phyloP scores from a whole-genome alignment of 2,329 filamentous ascomycete genomes.

The Cladosporium colombiae region DNA sequence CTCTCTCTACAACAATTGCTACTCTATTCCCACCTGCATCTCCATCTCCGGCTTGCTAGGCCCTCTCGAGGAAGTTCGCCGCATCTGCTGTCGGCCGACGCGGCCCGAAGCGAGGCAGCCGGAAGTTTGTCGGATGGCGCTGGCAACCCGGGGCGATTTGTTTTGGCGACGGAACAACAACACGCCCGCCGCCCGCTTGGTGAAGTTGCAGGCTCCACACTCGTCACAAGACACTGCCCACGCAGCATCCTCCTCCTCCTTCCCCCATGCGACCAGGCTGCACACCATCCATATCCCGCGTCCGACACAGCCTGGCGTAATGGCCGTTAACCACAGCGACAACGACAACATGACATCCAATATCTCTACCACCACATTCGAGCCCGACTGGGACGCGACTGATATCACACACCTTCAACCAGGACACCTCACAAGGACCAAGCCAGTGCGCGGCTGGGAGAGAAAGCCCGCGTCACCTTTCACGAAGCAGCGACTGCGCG shows the following conservation, averaged over 20 bases:
- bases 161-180: not conserved
- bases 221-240: constrained; percentile 14
- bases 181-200: not conserved
- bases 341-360: constrained; percentile 11
- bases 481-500: constrained; percentile 36
- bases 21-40: not conserved
- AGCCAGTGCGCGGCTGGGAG: constrained; percentile 52
- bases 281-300: not conserved
- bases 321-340: constrained; percentile 4
- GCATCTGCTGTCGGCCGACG: not conserved
- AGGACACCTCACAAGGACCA: constrained; percentile 42
- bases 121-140: not conserved
- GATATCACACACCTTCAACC: constrained; percentile 46
- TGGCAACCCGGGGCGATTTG: not conserved
- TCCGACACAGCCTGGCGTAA: constrained; percentile 1
- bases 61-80: constrained; percentile 3
- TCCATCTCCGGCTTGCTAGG: not conserved
- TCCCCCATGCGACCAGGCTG: constrained; percentile 14
- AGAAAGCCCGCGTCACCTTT: constrained; percentile 47
- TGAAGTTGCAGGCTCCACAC: not conserved
- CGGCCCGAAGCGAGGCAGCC: not conserved
- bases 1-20: not conserved
- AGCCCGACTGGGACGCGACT: constrained; percentile 43
- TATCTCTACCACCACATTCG: constrained; percentile 29
- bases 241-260: not conserved